These are phyloP conservation scores for Claviceps spartinae DNA, from an alignment of 2,329 filamentous ascomycete species.

Conservation along the genomic window DNA sequence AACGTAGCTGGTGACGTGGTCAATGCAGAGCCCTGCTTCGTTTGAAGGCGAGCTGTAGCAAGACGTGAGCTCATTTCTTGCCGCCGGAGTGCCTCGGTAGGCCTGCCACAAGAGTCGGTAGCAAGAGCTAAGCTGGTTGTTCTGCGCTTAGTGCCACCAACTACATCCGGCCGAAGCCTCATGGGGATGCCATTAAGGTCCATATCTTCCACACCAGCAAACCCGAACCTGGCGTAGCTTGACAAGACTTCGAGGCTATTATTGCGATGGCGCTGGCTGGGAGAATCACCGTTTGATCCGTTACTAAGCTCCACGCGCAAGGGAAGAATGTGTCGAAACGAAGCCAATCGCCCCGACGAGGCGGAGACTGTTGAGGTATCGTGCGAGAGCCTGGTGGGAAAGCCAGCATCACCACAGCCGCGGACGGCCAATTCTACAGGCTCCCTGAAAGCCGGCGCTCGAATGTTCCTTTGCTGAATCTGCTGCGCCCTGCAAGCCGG, in stretches of 20 bases:
- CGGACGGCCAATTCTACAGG: slow-evolving; percentile 33
- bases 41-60: slow-evolving; percentile 36
- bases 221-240: slow-evolving; percentile 31
- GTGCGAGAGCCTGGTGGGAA: slow-evolving; percentile 17
- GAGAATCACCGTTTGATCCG: slow-evolving; percentile 34
- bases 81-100: slow-evolving; percentile 24
- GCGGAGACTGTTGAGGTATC: slow-evolving; percentile 36
- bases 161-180: slow-evolving; percentile 37
- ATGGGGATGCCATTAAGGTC: slow-evolving; percentile 40
- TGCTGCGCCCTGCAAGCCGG: slow-evolving; percentile 25
- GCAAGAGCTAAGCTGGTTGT: slow-evolving; percentile 41
- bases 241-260: slow-evolving; percentile 40
- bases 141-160: slow-evolving; percentile 38
- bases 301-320: slow-evolving; percentile 30
- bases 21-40: slow-evolving; percentile 22
- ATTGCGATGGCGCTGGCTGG: slow-evolving; percentile 31
- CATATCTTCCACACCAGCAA: slow-evolving; percentile 25
- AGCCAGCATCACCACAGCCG: slow-evolving; percentile 22
- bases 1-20: slow-evolving; percentile 26
- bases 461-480: slow-evolving; percentile 20
- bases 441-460: slow-evolving; percentile 26
- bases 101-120: slow-evolving; percentile 27
- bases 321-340: slow-evolving; percentile 27
- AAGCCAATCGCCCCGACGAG: slow-evolving; percentile 30
- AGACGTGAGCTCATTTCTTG: slow-evolving; percentile 37